Conservation (phyloP, 176 grass and related monocot species). For the Typha latifolia region DNA sequence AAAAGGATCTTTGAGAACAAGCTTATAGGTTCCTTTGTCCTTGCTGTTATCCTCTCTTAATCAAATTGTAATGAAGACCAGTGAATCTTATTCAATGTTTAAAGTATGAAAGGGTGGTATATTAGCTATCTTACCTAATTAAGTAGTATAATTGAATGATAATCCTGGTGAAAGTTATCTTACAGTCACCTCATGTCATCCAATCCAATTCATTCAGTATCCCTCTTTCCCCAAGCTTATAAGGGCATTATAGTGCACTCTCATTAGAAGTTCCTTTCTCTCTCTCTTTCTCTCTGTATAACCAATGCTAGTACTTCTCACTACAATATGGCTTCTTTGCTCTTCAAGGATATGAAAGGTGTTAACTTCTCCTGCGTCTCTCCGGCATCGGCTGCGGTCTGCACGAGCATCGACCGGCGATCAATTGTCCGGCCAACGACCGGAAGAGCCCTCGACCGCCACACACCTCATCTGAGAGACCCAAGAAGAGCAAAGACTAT, state of each 20-base stretch:
- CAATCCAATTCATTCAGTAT: no score
- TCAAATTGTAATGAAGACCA: no score
- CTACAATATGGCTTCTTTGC: slow-evolving; percentile 29
- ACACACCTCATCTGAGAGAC: slow-evolving; percentile 18
- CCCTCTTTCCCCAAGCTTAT: not conserved
- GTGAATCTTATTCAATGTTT: no score
- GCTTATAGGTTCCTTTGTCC: no score
- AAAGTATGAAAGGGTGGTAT: no score
- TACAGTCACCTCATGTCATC: not conserved
- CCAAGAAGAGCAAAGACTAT: slow-evolving; percentile 1
- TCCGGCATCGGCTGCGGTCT: slow-evolving; percentile 19
- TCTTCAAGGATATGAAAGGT: slow-evolving; percentile 27
- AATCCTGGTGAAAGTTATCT: not conserved
- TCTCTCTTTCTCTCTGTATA: not conserved
- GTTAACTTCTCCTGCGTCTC: slow-evolving; percentile 38
- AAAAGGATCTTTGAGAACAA: no score
- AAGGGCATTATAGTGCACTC: not conserved
- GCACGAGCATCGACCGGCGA: slow-evolving; percentile 32
- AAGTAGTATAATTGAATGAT: not conserved
- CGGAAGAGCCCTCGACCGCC: slow-evolving; percentile 14
- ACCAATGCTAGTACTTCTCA: not conserved
- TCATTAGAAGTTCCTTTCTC: not conserved
- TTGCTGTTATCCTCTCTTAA: no score
- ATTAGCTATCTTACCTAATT: not conserved
- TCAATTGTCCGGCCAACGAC: slow-evolving; percentile 27